Conservation (phyloP, 2,329 filamentous ascomycete genomes). For the Trichoderma afroharzianum region DNA sequence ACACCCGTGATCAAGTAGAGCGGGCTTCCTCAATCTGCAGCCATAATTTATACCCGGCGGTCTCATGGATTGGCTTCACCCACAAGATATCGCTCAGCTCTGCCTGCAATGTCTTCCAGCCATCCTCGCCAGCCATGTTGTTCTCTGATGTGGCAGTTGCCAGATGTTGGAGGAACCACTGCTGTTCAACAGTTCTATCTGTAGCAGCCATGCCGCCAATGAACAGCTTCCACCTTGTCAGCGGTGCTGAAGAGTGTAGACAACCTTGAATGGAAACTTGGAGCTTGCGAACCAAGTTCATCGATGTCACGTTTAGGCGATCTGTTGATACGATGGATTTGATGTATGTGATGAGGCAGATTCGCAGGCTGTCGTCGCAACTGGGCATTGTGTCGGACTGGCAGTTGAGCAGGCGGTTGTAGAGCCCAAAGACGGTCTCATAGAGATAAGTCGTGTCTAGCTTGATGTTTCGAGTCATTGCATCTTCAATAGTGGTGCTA, state of each 20-base stretch:
- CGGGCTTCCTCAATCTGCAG: neutral
- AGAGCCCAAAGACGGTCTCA: neutral
- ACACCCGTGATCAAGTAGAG: neutral
- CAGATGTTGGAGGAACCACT: neutral
- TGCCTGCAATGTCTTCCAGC: neutral
- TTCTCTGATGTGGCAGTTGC: neutral
- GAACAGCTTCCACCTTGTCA: neutral
- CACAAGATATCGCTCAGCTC: neutral
- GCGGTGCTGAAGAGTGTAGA: neutral
- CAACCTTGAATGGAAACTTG: neutral
- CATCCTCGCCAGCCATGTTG: neutral
- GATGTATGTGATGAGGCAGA: conserved; percentile 3
- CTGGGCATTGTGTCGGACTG: neutral
- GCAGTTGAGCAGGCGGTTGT: conserved; percentile 6
- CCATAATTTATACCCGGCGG: neutral
- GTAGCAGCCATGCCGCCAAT: neutral
- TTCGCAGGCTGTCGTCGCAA: neutral
- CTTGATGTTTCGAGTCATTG: neutral
- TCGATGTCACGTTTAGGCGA: neutral
- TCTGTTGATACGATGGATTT: neutral
- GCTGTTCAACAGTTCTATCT: neutral
- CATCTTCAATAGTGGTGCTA: neutral
- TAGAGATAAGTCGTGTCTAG: neutral
- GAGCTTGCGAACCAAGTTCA: neutral
- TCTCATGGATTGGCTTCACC: neutral